A percentile compares a stretch with the other conserved stretches of the same genome.
Conservation (phyloP, 83 land plant species). For the Thuja plicata region DNA sequence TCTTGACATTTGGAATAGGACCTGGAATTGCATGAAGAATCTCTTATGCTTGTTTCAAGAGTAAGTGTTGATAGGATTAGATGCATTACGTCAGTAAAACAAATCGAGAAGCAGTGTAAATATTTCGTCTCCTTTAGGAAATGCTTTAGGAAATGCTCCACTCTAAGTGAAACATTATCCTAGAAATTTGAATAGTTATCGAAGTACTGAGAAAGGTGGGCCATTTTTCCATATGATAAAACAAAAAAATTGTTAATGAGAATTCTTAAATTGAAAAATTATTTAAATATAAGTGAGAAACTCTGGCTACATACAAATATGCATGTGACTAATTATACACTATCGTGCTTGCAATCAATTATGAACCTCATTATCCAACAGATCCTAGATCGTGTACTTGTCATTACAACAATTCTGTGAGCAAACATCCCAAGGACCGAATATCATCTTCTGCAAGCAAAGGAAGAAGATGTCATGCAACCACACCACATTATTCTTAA, state of each 20-base stretch:
- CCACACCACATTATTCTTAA: not conserved
- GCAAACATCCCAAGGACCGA: conserved; percentile 94
- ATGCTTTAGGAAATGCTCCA: not conserved
- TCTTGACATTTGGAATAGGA: not conserved
- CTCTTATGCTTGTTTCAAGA: conserved; percentile 45
- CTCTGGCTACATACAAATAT: not conserved
- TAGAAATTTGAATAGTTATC: conserved; percentile 31
- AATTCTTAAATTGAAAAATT: not conserved
- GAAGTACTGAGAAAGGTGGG: conserved; percentile 49
- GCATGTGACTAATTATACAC: not conserved
- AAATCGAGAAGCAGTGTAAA: conserved; percentile 43
- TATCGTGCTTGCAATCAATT: conserved; percentile 54
- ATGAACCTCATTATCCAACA: conserved; percentile 55
- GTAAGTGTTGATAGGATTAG: conserved; percentile 49
- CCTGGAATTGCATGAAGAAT: conserved; percentile 19
- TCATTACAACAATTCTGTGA: conserved; percentile 73
- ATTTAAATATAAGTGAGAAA: not conserved
- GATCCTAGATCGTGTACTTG: conserved; percentile 59
- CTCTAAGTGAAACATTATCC: conserved; percentile 15
- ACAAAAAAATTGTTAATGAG: not conserved
- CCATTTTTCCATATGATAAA: conserved; percentile 56
- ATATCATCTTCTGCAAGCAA: not conserved
- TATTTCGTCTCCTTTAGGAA: conserved; percentile 28
- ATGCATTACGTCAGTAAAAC: conserved; percentile 43
- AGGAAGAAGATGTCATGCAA: not conserved